These are phyloP conservation scores for Perilla frutescens DNA, from an alignment of 257 asterid species.

Conservation along the genomic window DNA sequence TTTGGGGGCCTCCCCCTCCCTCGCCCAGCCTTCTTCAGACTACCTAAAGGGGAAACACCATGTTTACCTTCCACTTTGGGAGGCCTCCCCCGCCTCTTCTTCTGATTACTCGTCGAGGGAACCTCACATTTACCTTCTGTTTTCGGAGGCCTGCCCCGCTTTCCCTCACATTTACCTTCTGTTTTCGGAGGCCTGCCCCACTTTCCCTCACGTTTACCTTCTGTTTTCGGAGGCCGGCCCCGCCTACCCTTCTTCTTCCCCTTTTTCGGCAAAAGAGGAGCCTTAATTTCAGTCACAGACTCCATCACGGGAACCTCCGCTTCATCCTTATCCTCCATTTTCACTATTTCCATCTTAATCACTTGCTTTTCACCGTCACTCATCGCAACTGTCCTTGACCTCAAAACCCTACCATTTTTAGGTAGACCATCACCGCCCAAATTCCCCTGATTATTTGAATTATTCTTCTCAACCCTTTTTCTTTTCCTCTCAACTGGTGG, in stretches of 20 bases:
- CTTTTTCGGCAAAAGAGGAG: conserved; percentile 6
- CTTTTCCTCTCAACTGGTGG: conserved; percentile 57
- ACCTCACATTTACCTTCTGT: conserved; percentile 34
- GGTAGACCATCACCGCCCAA: conserved; percentile 44
- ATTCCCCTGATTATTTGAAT: conserved; percentile 31
- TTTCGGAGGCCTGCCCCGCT: conserved; percentile 54
- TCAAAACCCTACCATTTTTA: conserved; percentile 64
- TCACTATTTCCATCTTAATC: conserved; percentile 43
- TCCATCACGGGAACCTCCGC: conserved; percentile 2
- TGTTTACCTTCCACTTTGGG: conserved; percentile 33
- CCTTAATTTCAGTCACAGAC: conserved; percentile 31
- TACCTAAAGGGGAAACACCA: conserved; percentile 28
- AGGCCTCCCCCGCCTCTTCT: conserved; percentile 48
- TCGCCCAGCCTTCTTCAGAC: conserved; percentile 26
- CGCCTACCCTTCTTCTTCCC: conserved; percentile 39
- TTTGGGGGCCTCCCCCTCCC: conserved; percentile 59
- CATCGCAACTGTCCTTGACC: conserved; percentile 68
- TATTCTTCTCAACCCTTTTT: conserved; percentile 43
- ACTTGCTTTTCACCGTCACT: conserved; percentile 53
- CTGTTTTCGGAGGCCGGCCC: neutral
- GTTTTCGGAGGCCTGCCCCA: conserved; percentile 54
- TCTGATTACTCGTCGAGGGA: conserved; percentile 1
- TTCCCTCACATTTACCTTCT: conserved; percentile 34
- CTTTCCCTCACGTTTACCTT: conserved; percentile 33
- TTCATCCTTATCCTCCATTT: conserved; percentile 29